These are phyloP conservation scores for Leucoagaricus sp. DNA, from an alignment of 1,284 basidiomycete genomes.

Conservation along the genomic window DNA sequence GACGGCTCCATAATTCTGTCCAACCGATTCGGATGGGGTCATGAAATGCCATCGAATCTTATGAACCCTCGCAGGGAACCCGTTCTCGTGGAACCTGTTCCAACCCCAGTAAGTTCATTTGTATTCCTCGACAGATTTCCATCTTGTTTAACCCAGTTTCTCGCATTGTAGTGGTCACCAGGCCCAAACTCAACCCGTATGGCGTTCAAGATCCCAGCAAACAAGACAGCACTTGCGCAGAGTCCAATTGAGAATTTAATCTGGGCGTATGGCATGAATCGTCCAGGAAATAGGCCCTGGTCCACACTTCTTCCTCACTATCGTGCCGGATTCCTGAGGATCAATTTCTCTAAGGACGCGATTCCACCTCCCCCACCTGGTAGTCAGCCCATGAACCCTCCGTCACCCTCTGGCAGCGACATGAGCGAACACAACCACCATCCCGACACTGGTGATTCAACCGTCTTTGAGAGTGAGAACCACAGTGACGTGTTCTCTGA, in stretches of 20 bases:
- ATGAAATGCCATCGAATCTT: constrained; percentile 35
- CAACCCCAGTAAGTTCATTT: constrained; percentile 29
- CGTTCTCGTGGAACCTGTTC: constrained; percentile 31
- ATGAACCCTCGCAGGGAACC: constrained; percentile 37
- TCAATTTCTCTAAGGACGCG: constrained; percentile 47
- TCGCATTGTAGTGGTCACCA: constrained; percentile 29
- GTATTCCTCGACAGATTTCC: neutral
- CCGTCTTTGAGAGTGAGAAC: neutral
- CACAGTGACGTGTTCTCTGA: neutral
- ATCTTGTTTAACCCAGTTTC: constrained; percentile 15
- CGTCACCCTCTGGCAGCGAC: neutral
- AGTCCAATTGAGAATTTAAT: constrained; percentile 45
- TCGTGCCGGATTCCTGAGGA: constrained; percentile 46
- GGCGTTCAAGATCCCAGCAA: constrained; percentile 43
- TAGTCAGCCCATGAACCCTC: neutral
- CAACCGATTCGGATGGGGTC: constrained; percentile 36
- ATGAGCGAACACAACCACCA: neutral
- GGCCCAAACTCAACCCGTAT: constrained; percentile 32
- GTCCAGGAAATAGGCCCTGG: constrained; percentile 33
- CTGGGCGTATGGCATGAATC: constrained; percentile 54
- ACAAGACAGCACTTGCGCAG: constrained; percentile 32
- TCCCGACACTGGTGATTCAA: neutral
- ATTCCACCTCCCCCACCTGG: constrained; percentile 11
- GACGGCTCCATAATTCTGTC: constrained; percentile 43
- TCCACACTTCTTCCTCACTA: constrained; percentile 37